Evolutionary conservation across 345 rosid species (phyloP).

Genomic region (Euphorbia pulcherrima): DNA sequence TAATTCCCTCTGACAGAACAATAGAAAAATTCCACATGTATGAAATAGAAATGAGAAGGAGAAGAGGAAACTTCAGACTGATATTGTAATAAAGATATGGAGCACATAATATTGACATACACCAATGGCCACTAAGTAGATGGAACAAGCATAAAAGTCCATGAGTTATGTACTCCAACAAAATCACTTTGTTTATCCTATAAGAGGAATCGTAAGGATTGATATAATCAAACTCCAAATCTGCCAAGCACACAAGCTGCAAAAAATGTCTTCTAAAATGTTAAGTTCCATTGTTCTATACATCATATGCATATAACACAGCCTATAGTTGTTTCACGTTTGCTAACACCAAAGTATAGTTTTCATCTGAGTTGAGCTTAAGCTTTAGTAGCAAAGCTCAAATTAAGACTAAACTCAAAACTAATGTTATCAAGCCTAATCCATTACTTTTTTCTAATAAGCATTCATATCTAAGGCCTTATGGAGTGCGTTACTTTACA

Average conservation of each 20-base stretch:
- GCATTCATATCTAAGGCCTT: too few relatives aligned
- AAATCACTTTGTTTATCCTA: slow-evolving; percentile 33
- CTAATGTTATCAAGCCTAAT: too few relatives aligned
- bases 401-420: too few relatives aligned
- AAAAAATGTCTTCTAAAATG: not conserved
- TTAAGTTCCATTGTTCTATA: not conserved
- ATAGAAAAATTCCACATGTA: not conserved
- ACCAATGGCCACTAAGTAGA: slow-evolving; percentile 43
- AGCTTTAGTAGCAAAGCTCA: too few relatives aligned
- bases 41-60: not conserved
- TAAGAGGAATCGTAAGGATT: slow-evolving; percentile 41
- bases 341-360: too few relatives aligned
- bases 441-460: too few relatives aligned
- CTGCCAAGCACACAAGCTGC: slow-evolving; percentile 48
- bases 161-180: slow-evolving; percentile 37
- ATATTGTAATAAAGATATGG: slow-evolving; percentile 38
- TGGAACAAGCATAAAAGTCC: slow-evolving; percentile 31
- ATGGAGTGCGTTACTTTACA: too few relatives aligned
- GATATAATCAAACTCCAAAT: slow-evolving; percentile 42
- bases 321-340: too few relatives aligned
- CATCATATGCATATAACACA: too few relatives aligned
- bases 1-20: not conserved
- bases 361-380: too few relatives aligned
- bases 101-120: slow-evolving; percentile 32
- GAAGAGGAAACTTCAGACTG: slow-evolving; percentile 28